phyloP scores from a whole-genome alignment of 345 rosid species.

The Citrus glauca region DNA sequence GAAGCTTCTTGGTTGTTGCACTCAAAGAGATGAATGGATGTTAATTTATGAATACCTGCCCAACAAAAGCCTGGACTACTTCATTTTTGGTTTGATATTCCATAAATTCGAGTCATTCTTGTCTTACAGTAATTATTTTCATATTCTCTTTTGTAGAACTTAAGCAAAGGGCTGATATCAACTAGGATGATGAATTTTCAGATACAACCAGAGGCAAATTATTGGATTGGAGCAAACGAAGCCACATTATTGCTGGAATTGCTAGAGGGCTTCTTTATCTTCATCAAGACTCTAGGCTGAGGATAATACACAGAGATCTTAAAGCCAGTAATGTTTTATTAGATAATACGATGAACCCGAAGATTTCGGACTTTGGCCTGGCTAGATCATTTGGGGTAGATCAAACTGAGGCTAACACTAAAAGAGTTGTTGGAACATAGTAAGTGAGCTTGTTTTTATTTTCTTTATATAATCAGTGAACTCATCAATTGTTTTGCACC shows the following conservation, averaged over 20 bases:
- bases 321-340: constrained; percentile 42
- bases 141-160: too few relatives aligned
- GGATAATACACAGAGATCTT: constrained; percentile 28
- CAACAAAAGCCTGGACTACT: constrained; percentile 33
- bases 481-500: not conserved
- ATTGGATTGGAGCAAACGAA: constrained; percentile 11
- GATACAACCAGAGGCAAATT: not conserved
- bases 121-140: too few relatives aligned
- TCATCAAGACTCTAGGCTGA: constrained; percentile 29
- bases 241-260: constrained; percentile 16
- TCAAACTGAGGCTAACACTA: constrained; percentile 33
- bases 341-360: constrained; percentile 37
- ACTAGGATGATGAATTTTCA: constrained; percentile 6
- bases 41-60: constrained; percentile 47
- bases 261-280: constrained; percentile 27
- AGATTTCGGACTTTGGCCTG: constrained; percentile 48
- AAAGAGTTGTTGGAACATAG: constrained; percentile 44
- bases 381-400: constrained; percentile 39
- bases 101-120: not conserved
- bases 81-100: not conserved
- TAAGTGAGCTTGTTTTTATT: constrained; percentile 4
- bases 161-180: not conserved
- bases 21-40: constrained; percentile 35
- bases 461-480: not conserved
- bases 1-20: constrained; percentile 36